These are phyloP conservation scores for Boechera stricta DNA, from an alignment of 345 rosid genomes.

Conservation along the genomic window DNA sequence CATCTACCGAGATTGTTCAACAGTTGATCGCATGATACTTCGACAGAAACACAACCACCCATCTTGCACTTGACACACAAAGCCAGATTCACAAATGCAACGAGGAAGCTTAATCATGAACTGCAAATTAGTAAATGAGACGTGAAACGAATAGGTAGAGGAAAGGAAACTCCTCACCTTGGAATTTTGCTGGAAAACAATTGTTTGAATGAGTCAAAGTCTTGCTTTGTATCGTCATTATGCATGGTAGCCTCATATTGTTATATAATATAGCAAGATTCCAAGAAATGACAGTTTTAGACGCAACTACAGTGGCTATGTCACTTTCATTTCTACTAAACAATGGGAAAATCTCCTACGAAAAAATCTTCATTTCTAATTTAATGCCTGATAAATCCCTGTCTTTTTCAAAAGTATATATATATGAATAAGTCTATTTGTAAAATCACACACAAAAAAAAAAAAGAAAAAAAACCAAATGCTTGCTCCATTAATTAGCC, in stretches of 20 bases:
- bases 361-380: background rate
- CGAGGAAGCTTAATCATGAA: background rate
- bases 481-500: background rate
- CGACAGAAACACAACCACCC: conserved; percentile 34
- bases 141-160: background rate
- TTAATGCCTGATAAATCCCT: background rate
- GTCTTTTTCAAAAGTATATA: background rate
- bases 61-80: conserved; percentile 2
- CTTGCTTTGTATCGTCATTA: conserved; percentile 1
- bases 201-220: conserved; percentile 16
- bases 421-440: background rate
- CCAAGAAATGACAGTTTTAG: conserved; percentile 9
- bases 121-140: background rate
- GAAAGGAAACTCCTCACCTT: background rate
- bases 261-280: background rate
- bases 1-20: conserved; percentile 18
- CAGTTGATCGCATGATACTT: conserved; percentile 12
- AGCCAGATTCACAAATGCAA: conserved; percentile 3
- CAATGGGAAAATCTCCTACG: background rate
- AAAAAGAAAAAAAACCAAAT: background rate
- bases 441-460: background rate
- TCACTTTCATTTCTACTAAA: conserved; percentile 17
- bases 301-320: background rate
- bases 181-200: background rate
- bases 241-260: conserved; percentile 6